A percentile compares a stretch with the other conserved stretches of the same genome.
phyloP scores from a whole-genome alignment of 2,329 filamentous ascomycete species.

The Colletotrichum sp. region DNA sequence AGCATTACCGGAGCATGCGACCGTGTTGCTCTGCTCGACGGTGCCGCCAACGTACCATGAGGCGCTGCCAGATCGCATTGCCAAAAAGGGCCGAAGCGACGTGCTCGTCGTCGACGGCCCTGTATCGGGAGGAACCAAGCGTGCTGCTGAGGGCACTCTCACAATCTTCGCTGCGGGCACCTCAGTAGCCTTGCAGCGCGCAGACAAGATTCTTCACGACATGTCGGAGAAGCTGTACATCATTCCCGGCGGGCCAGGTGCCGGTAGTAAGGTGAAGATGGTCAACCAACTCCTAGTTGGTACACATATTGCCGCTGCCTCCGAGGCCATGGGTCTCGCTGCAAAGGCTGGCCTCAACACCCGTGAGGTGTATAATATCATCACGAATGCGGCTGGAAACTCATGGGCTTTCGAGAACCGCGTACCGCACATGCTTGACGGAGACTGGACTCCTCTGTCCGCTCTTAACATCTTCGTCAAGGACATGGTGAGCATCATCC shows the following conservation, averaged over 20 bases:
- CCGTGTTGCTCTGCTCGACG: slow-evolving; percentile 37
- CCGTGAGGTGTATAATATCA: slow-evolving; percentile 32
- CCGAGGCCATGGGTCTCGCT: slow-evolving; percentile 58
- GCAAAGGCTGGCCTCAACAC: slow-evolving; percentile 51
- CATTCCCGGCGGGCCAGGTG: slow-evolving; percentile 53
- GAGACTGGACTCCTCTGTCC: slow-evolving; percentile 47
- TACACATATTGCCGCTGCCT: slow-evolving; percentile 55
- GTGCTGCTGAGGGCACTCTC: slow-evolving; percentile 74
- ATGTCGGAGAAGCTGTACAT: slow-evolving; percentile 64
- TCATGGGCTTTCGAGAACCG: slow-evolving; percentile 64
- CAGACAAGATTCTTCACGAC: slow-evolving; percentile 57
- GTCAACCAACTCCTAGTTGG: slow-evolving; percentile 57
- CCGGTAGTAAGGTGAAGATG: slow-evolving; percentile 60
- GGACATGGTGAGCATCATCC: slow-evolving; percentile 33
- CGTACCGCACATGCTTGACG: slow-evolving; percentile 56
- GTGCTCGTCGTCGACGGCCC: slow-evolving; percentile 70
- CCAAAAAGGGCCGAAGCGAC: slow-evolving; percentile 10
- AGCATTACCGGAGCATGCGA: slow-evolving; percentile 18
- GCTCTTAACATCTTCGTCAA: slow-evolving; percentile 40
- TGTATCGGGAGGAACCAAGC: slow-evolving; percentile 72
- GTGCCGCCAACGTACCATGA: slow-evolving; percentile 35
- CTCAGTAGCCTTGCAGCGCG: slow-evolving; percentile 53
- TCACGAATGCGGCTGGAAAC: slow-evolving; percentile 31
- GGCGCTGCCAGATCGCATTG: slow-evolving; percentile 6
- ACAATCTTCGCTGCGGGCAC: slow-evolving; percentile 67